phyloP scores from a whole-genome alignment of 164 flowering plant species.

The Stephania yunnanensis region DNA sequence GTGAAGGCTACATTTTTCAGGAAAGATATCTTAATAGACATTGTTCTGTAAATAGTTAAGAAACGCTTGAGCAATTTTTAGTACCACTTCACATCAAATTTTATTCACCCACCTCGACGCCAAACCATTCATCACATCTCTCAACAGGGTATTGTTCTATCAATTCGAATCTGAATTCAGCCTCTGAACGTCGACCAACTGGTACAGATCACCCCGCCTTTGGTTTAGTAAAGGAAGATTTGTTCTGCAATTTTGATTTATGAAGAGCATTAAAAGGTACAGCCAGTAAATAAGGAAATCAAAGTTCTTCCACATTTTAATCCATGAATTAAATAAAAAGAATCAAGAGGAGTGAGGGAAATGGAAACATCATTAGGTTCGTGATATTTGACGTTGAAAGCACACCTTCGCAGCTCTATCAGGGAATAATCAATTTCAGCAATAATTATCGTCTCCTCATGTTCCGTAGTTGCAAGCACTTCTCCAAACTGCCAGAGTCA shows the following conservation, averaged over 20 bases:
- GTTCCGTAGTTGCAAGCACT: conserved; percentile 83
- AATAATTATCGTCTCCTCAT: conserved; percentile 67
- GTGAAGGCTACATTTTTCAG: no score
- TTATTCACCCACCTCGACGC: not conserved
- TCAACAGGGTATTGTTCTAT: not conserved
- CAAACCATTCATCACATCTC: not conserved
- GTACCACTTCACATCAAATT: conserved; percentile 1
- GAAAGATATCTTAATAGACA: no score
- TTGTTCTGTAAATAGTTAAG: no score
- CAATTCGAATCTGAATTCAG: conserved; percentile 25
- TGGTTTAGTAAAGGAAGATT: conserved; percentile 73
- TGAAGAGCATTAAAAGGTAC: not conserved
- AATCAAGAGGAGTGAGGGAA: not conserved
- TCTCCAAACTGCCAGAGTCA: conserved; percentile 72
- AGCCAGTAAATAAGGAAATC: not conserved
- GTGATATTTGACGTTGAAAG: not conserved
- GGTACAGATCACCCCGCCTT: conserved; percentile 86
- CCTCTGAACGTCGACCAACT: conserved; percentile 78
- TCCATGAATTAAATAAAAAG: not conserved
- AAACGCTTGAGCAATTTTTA: no score
- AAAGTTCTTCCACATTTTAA: not conserved
- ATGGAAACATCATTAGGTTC: not conserved
- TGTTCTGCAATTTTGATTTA: conserved; percentile 34
- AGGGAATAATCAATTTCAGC: conserved; percentile 83
- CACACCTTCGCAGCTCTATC: conserved; percentile 68